These are phyloP conservation scores for Sistotremastrum suecicum DNA, from an alignment of 768 basidiomycete genomes.

Conservation along the genomic window DNA sequence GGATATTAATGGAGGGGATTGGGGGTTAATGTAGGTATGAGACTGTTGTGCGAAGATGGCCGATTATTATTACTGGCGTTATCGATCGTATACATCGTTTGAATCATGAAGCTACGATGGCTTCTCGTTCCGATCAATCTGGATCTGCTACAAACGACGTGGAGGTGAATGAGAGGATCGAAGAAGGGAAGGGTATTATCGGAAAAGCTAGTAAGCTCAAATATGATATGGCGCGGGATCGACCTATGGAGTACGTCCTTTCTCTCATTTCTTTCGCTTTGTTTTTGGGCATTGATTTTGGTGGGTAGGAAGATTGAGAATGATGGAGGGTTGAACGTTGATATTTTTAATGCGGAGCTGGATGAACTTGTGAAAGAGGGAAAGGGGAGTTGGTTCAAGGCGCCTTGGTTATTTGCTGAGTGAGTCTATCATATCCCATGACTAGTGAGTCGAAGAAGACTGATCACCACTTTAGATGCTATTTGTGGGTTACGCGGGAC, in stretches of 20 bases:
- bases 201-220: conserved; percentile 63
- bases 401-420: conserved; percentile 96
- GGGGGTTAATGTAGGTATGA: conserved; percentile 38
- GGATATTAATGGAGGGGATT: too few species aligned
- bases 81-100: conserved; percentile 63
- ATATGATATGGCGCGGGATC: conserved; percentile 78
- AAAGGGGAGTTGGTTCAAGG: conserved; percentile 74
- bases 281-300: background rate
- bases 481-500: conserved; percentile 48
- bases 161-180: conserved; percentile 27
- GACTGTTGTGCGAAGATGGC: conserved; percentile 70
- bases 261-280: background rate
- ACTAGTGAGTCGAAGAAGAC: too few species aligned
- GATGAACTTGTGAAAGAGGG: conserved; percentile 27
- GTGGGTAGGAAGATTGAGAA: conserved; percentile 46
- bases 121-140: conserved; percentile 15
- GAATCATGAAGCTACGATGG: conserved; percentile 46
- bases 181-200: conserved; percentile 73
- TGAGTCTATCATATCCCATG: conserved; percentile 32
- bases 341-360: conserved; percentile 70
- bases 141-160: conserved; percentile 10
- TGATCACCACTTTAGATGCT: conserved; percentile 31
- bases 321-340: conserved; percentile 59
- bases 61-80: conserved; percentile 67
- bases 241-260: conserved; percentile 41